Percentiles rank a stretch among this genome's conserved stretches.
Conservation (phyloP, 345 rosid species). For the Acer saccharum region DNA sequence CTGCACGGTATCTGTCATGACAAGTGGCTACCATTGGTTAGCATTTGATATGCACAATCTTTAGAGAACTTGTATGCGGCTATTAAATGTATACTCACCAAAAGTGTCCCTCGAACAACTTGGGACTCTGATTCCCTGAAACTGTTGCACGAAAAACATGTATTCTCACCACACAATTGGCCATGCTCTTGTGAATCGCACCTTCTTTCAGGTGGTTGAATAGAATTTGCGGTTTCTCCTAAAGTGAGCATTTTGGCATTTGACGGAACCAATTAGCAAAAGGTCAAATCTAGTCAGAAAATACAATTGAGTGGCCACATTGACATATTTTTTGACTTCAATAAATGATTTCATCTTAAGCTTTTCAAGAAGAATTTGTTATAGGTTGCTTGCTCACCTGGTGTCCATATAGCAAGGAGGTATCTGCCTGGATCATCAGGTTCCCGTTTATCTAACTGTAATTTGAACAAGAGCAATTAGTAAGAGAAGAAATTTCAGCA, state of each 20-base stretch:
- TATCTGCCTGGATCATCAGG: slow-evolving; percentile 83
- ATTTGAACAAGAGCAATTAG: slow-evolving; percentile 22
- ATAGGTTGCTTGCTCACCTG: slow-evolving; percentile 53
- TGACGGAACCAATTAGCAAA: slow-evolving; percentile 12
- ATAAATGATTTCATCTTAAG: slow-evolving; percentile 5
- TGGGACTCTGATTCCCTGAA: slow-evolving; percentile 68
- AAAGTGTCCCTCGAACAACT: slow-evolving; percentile 83
- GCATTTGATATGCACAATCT: background rate
- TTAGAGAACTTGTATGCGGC: background rate
- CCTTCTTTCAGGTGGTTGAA: slow-evolving; percentile 54
- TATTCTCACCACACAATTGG: slow-evolving; percentile 51
- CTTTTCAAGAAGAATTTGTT: background rate
- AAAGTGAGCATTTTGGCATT: slow-evolving; percentile 17
- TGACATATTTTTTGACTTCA: background rate
- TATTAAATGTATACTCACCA: slow-evolving; percentile 53
- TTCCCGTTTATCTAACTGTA: slow-evolving; percentile 80
- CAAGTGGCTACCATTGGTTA: slow-evolving; percentile 1
- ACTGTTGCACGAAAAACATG: slow-evolving; percentile 80
- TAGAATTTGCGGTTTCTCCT: slow-evolving; percentile 90
- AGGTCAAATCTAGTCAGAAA: slow-evolving; percentile 12
- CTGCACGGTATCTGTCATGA: slow-evolving; percentile 81
- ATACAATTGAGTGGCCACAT: background rate
- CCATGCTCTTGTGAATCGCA: slow-evolving; percentile 58
- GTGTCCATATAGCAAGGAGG: slow-evolving; percentile 97
- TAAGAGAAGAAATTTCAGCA: slow-evolving; percentile 15